These are phyloP conservation scores for Tulasnella sp. DNA, from an alignment of 768 basidiomycete species.

Conservation along the genomic window DNA sequence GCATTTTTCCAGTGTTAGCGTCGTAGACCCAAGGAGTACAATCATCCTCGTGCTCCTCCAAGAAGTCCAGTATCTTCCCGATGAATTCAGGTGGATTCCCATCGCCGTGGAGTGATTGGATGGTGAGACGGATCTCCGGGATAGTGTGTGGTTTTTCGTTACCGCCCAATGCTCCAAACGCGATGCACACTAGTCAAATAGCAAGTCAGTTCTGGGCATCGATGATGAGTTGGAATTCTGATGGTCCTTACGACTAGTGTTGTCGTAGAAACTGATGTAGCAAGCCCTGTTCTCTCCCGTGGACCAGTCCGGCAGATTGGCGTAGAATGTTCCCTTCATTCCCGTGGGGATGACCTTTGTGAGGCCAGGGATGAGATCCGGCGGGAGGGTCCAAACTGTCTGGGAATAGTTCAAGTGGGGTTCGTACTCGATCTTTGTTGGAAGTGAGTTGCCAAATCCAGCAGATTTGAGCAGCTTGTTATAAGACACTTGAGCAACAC, in stretches of 20 bases:
- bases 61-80: no score
- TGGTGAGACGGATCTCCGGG: no score
- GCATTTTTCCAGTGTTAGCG: no score
- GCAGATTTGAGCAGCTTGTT: constrained; percentile 24
- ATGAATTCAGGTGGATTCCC: no score
- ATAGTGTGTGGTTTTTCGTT: no score
- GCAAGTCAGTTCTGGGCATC: no score
- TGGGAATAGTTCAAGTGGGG: constrained; percentile 19
- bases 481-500: constrained; percentile 23
- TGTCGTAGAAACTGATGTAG: background rate
- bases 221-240: no score
- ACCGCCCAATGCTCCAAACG: no score
- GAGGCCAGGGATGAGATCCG: background rate
- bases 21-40: no score
- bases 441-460: constrained; percentile 19
- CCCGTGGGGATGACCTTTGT: background rate
- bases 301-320: background rate
- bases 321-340: background rate
- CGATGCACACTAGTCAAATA: no score
- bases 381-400: background rate
- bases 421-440: constrained; percentile 23
- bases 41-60: no score
- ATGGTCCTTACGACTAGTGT: background rate
- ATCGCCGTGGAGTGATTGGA: no score
- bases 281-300: background rate